Evolutionary conservation across 768 basidiomycete genomes (phyloP), one percentile per base, ranked within the genome.

Genomic region (Calocera cornea): DNA sequence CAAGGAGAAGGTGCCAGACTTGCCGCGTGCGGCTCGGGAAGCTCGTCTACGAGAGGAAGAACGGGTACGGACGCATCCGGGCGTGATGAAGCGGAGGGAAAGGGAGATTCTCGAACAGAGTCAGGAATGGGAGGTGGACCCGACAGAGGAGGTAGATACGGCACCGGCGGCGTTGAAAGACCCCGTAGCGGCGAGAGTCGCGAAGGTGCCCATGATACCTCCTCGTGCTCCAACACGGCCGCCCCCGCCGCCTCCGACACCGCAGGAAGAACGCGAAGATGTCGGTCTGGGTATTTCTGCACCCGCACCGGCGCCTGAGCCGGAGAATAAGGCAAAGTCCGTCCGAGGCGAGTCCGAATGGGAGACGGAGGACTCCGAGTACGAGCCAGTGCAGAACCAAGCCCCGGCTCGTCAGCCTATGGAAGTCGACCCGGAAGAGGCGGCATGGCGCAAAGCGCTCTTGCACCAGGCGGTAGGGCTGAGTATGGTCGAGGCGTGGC

Each of bases 391-490:
- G 27, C 54, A 5, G 16, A 19, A 3, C 5, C 44, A 17, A 19
- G 44, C 54, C 24, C 14, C 49, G 24, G 14, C 24, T 14, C 54
- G 27, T 27, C 54, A 33, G 54, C 54, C 24, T 19, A 10, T 60
- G 14, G 54, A 60, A 10, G 16, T 40, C 41, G 65, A 49, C 41
- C 76, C 82, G 19, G 78, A 78, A 22, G 86, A 87, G 41, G 84
- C 87, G 64, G 80, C 82, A 29, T 93, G 91, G 92, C 80, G 90
- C 69, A 89, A 84, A 74, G 86, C 86, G 0, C 75, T 93, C 27
- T 79, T 93, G 66, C 84, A 84, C 24, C 84, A 90, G 75, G 91
- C 89, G 38, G 89, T 93, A 22, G 85, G 86, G 65, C 86, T 74
- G 34, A 74, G 73, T 27, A 60, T 60, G 54, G 54, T 60, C 14